Conservation (phyloP, 495 filamentous ascomycete genomes). For the Daldinia loculata region DNA sequence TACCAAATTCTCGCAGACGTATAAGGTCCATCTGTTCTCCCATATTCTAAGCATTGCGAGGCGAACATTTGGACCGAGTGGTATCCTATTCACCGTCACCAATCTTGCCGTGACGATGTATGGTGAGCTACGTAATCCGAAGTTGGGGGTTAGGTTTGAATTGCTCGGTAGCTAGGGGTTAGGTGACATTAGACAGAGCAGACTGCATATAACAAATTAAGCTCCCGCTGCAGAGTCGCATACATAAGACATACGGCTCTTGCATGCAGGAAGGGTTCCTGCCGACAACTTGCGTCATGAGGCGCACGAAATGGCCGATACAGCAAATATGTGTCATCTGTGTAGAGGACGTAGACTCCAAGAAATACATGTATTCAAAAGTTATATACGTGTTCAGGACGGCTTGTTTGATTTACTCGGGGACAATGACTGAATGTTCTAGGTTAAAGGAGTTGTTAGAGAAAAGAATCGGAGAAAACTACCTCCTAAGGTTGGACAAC, state of each 20-base stretch:
- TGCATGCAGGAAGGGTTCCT: slow-evolving; percentile 22
- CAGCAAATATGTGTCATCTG: neutral
- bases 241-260: slow-evolving; percentile 15
- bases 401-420: neutral
- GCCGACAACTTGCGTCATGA: slow-evolving; percentile 27
- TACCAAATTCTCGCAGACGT: neutral
- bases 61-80: neutral
- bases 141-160: neutral
- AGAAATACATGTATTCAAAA: neutral
- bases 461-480: neutral
- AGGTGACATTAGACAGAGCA: neutral
- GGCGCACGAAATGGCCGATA: slow-evolving; percentile 16
- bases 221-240: slow-evolving; percentile 20
- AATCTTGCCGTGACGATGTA: neutral
- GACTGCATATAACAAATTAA: slow-evolving; percentile 11
- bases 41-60: neutral
- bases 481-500: neutral
- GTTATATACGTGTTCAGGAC: neutral
- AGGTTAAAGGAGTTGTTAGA: neutral
- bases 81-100: neutral
- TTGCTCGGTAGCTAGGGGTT: neutral
- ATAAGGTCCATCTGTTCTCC: neutral
- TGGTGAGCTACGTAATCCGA: neutral
- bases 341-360: neutral
- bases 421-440: neutral